phyloP scores from a whole-genome alignment of 2,329 filamentous ascomycete genomes.

The Fusarium globosum region DNA sequence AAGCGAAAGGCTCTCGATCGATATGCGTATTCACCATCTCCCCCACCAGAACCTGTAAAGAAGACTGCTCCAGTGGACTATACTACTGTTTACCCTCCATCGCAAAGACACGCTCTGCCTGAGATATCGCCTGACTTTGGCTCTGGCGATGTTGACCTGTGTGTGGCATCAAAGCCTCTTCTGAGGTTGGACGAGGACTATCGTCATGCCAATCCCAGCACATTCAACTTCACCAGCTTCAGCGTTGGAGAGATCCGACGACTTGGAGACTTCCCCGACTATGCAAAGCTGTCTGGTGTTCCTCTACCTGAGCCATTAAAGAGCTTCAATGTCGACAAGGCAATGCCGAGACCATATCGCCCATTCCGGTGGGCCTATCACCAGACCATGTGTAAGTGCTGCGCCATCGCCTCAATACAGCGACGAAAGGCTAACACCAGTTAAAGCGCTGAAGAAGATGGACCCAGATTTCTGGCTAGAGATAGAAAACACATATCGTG shows the following conservation, averaged over 20 bases:
- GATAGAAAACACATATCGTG: conserved; percentile 77
- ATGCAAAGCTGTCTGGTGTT: conserved; percentile 78
- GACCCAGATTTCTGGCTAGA: conserved; percentile 92
- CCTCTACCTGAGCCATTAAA: conserved; percentile 72
- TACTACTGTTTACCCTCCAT: conserved; percentile 43
- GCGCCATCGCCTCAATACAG: too few species aligned
- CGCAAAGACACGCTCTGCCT: conserved; percentile 33
- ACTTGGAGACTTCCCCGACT: conserved; percentile 83
- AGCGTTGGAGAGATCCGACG: conserved; percentile 75
- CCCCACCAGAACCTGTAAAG: conserved; percentile 30
- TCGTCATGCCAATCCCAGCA: conserved; percentile 45
- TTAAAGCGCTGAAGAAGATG: conserved; percentile 77
- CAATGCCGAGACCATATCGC: conserved; percentile 78
- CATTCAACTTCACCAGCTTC: conserved; percentile 75
- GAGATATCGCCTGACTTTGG: conserved; percentile 12
- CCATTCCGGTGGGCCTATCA: conserved; percentile 88
- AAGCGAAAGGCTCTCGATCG: conserved; percentile 34
- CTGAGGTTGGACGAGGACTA: conserved; percentile 52
- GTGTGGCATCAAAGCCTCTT: conserved; percentile 35
- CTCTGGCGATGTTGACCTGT: conserved; percentile 16
- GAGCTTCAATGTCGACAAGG: conserved; percentile 75
- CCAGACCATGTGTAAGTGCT: conserved; percentile 83
- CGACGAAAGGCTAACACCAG: conserved; percentile 45
- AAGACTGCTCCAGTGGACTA: conserved; percentile 38
- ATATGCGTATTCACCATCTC: conserved; percentile 18